phyloP scores from a whole-genome alignment of 768 basidiomycete species.

The Boletus rubroflammeus region DNA sequence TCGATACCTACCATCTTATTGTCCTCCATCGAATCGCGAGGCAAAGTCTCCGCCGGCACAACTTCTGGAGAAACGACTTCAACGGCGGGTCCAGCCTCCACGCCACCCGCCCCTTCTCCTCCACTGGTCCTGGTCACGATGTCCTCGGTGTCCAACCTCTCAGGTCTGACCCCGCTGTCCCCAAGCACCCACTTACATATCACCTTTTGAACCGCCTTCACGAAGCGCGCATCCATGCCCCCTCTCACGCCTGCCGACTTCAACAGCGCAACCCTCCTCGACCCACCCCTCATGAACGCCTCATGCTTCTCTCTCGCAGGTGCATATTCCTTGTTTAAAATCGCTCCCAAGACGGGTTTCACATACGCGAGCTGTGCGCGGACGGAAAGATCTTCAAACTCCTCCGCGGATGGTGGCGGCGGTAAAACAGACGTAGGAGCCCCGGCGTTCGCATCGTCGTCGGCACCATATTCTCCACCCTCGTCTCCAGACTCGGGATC shows the following conservation, averaged over 20 bases:
- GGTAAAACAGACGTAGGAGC: slow-evolving; percentile 20
- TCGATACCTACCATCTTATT: slow-evolving; percentile 23
- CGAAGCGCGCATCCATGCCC: slow-evolving; percentile 36
- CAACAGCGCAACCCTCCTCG: slow-evolving; percentile 35
- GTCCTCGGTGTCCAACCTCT: slow-evolving; percentile 4
- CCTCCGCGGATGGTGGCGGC: slow-evolving; percentile 40
- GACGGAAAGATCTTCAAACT: slow-evolving; percentile 50
- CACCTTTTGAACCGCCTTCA: slow-evolving; percentile 34
- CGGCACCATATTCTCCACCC: slow-evolving; percentile 21
- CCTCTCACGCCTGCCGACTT: slow-evolving; percentile 36
- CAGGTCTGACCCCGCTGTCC: slow-evolving; percentile 8
- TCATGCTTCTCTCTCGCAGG: slow-evolving; percentile 51
- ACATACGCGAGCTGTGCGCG: slow-evolving; percentile 61
- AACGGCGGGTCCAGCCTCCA: not conserved
- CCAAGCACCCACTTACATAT: slow-evolving; percentile 30
- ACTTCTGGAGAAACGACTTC: not conserved
- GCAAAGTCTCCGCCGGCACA: not conserved
- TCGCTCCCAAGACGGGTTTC: slow-evolving; percentile 58
- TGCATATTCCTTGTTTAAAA: slow-evolving; percentile 52
- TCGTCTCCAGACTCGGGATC: slow-evolving; percentile 31
- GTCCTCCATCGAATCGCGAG: slow-evolving; percentile 1
- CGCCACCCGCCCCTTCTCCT: not conserved
- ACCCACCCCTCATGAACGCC: slow-evolving; percentile 57
- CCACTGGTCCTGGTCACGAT: not conserved
- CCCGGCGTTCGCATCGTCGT: slow-evolving; percentile 35